Evolutionary conservation across 2,329 filamentous ascomycete genomes (phyloP).

Genomic region (Triangularia setosa): DNA sequence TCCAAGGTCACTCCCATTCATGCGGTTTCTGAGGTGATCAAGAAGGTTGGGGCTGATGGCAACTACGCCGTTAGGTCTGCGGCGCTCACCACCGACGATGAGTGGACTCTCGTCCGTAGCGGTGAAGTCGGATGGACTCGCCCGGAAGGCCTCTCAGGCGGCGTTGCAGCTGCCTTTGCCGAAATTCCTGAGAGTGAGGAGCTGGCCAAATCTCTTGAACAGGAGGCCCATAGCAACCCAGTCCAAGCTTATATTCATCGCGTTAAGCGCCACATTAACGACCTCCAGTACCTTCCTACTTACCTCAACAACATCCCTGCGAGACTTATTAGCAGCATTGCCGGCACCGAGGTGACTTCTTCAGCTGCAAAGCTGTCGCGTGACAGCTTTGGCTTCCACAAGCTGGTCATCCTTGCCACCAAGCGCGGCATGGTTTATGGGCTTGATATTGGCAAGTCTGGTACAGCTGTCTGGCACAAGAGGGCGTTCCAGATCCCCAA

Average conservation of each 20-base stretch:
- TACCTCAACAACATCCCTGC: slow-evolving; percentile 68
- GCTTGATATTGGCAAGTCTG: slow-evolving; percentile 71
- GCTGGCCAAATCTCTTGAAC: slow-evolving; percentile 75
- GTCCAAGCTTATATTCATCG: slow-evolving; percentile 83
- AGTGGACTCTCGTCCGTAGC: slow-evolving; percentile 83
- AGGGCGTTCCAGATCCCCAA: slow-evolving; percentile 56
- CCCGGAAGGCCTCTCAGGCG: slow-evolving; percentile 75
- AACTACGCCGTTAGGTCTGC: slow-evolving; percentile 77
- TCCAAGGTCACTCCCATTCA: slow-evolving; percentile 52
- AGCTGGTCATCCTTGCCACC: slow-evolving; percentile 77
- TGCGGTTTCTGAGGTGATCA: slow-evolving; percentile 75
- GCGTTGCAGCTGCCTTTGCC: slow-evolving; percentile 75
- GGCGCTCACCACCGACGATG: slow-evolving; percentile 60
- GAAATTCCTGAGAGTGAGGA: slow-evolving; percentile 70
- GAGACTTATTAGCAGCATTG: slow-evolving; percentile 62
- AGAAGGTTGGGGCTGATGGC: slow-evolving; percentile 58
- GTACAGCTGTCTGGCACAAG: slow-evolving; percentile 71
- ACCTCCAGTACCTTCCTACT: slow-evolving; percentile 70
- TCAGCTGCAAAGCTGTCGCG: slow-evolving; percentile 49
- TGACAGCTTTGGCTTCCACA: slow-evolving; percentile 84
- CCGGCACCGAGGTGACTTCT: slow-evolving; percentile 50
- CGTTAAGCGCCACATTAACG: slow-evolving; percentile 73
- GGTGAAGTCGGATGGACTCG: slow-evolving; percentile 77
- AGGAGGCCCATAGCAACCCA: slow-evolving; percentile 80
- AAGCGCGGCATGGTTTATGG: slow-evolving; percentile 74